These are phyloP conservation scores for Cystoderma amianthinum DNA, from an alignment of 768 basidiomycete species.

Conservation along the genomic window DNA sequence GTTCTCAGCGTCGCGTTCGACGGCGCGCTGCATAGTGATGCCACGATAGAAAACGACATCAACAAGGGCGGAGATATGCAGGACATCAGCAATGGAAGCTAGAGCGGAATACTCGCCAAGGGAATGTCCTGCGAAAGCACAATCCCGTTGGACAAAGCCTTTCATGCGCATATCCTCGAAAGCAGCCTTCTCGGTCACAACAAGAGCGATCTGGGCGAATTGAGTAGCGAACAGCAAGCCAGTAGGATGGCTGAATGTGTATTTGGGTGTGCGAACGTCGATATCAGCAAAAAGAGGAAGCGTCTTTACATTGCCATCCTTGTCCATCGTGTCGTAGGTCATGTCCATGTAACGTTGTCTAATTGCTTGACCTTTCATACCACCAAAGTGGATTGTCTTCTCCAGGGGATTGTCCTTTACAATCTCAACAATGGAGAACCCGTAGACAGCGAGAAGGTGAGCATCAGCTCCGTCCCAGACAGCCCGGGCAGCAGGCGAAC, in stretches of 20 bases:
- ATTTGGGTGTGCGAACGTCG: conserved; percentile 87
- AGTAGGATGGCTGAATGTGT: conserved; percentile 96
- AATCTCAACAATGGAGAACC: conserved; percentile 98
- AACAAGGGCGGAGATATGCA: conserved; percentile 90
- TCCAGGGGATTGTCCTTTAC: conserved; percentile 98
- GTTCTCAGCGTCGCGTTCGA: conserved; percentile 89
- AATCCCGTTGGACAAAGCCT: conserved; percentile 88
- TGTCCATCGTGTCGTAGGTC: conserved; percentile 96
- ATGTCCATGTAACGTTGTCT: conserved; percentile 99
- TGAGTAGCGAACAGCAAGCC: conserved; percentile 97
- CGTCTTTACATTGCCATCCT: conserved; percentile 92
- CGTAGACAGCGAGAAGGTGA: conserved; percentile 90
- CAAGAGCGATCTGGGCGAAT: conserved; percentile 97
- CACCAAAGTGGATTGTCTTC: conserved; percentile 98
- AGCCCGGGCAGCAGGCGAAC: conserved; percentile 87
- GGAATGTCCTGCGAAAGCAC: conserved; percentile 96
- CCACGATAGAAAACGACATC: conserved; percentile 99
- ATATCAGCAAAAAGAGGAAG: conserved; percentile 96
- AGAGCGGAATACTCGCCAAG: conserved; percentile 98
- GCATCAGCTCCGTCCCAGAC: conserved; percentile 97
- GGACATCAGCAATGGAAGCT: conserved; percentile 94
- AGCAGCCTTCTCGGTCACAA: conserved; percentile 96
- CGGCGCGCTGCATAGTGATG: conserved; percentile 99
- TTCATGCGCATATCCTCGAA: conserved; percentile 98
- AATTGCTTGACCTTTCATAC: conserved; percentile 97